Conservation (phyloP, 2,329 filamentous ascomycete genomes). For the Sclerotinia subarctica region DNA sequence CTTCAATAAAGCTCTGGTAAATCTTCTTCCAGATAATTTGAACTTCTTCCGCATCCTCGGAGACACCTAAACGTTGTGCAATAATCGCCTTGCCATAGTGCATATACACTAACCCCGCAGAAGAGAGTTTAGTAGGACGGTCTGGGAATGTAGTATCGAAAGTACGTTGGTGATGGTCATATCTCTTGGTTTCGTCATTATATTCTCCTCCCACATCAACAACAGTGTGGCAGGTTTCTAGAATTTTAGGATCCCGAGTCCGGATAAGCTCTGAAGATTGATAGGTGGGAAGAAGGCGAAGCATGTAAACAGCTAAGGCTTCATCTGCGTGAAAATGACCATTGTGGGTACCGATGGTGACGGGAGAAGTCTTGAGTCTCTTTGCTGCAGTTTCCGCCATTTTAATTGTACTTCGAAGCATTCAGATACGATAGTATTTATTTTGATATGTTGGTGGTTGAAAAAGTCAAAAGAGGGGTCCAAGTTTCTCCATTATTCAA, state of each 20-base stretch:
- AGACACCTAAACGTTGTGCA: constrained; percentile 59
- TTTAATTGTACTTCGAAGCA: constrained; percentile 48
- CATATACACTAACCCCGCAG: constrained; percentile 90
- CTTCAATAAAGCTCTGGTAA: constrained; percentile 91
- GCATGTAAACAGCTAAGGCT: constrained; percentile 93
- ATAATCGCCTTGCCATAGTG: constrained; percentile 90
- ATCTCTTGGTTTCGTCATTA: constrained; percentile 71
- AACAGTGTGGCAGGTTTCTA: constrained; percentile 85
- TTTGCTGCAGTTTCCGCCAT: constrained; percentile 75
- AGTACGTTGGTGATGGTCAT: constrained; percentile 95
- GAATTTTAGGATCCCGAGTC: constrained; percentile 76
- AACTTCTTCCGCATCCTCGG: constrained; percentile 63
- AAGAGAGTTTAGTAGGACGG: constrained; percentile 83
- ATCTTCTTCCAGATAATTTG: constrained; percentile 79
- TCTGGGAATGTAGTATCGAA: constrained; percentile 84
- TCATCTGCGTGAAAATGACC: constrained; percentile 99
- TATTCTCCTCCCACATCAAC: constrained; percentile 98
- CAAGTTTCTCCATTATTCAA: constrained; percentile 18
- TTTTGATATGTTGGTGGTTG: background rate
- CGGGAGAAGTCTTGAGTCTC: constrained; percentile 71
- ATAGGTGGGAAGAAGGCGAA: constrained; percentile 84
- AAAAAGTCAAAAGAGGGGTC: constrained; percentile 11
- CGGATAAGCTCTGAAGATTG: constrained; percentile 70
- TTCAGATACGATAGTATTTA: constrained; percentile 31
- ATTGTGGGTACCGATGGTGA: constrained; percentile 78